A percentile compares a stretch with the other conserved stretches of the same genome.
These are phyloP conservation scores for Trichoderma gracile DNA, from an alignment of 2,329 filamentous ascomycete species.

Conservation along the genomic window DNA sequence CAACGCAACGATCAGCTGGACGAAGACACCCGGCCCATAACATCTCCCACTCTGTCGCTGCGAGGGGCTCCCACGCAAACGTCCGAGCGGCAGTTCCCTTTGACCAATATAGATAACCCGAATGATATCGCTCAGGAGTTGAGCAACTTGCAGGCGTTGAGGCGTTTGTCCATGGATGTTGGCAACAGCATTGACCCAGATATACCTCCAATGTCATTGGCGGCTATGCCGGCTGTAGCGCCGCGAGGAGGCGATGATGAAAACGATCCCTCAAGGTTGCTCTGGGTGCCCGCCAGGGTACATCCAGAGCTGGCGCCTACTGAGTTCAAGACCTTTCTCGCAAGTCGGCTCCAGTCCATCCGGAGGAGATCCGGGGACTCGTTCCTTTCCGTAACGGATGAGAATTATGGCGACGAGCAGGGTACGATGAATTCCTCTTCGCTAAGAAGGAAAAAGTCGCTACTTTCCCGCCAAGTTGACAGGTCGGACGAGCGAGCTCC, in stretches of 20 bases:
- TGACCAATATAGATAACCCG: constrained; percentile 87
- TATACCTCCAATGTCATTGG: constrained; percentile 66
- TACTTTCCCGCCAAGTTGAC: constrained; percentile 90
- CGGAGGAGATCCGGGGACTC: constrained; percentile 77
- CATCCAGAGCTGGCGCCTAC: constrained; percentile 93
- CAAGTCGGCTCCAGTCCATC: constrained; percentile 89
- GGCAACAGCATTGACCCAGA: constrained; percentile 71
- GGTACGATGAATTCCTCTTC: constrained; percentile 48
- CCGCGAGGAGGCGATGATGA: constrained; percentile 76
- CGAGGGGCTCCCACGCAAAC: constrained; percentile 62
- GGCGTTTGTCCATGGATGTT: constrained; percentile 94
- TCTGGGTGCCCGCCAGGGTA: constrained; percentile 93
- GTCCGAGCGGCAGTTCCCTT: constrained; percentile 67
- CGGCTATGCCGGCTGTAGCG: constrained; percentile 71
- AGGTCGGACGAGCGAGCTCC: constrained; percentile 59
- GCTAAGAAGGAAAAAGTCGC: constrained; percentile 86
- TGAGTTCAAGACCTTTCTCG: constrained; percentile 95
- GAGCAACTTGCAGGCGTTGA: constrained; percentile 85
- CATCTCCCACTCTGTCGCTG: constrained; percentile 55
- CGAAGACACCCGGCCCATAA: constrained; percentile 44
- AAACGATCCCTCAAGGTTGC: constrained; percentile 81
- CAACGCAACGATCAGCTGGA: constrained; percentile 48
- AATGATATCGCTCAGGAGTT: constrained; percentile 89
- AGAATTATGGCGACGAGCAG: constrained; percentile 54
- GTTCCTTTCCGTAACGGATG: constrained; percentile 58